Base-by-base conservation (phyloP, 2,329 filamentous ascomycete genomes). In the Amauroascus verrucosus region DNA sequence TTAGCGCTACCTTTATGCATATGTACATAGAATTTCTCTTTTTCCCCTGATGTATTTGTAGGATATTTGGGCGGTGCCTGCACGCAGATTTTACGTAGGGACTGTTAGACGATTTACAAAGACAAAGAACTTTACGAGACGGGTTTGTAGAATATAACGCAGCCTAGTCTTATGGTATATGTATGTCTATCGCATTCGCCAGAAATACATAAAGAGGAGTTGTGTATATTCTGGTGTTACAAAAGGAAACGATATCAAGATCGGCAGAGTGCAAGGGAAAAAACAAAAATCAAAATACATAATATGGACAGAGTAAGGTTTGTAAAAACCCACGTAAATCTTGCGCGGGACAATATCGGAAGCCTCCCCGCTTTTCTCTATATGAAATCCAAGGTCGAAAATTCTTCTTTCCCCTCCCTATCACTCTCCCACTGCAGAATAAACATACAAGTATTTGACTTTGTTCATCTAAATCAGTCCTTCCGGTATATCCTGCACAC, bases 371-470 rank as follows among this genome's bases (percentile, higher is more conserved):
- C 45, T 52, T 35, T 43, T 54, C 51, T 51, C 55, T 54, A 49
- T 52, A 50, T 48, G 58, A 57, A 59, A 59, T 56, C 16, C 43
- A 11, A 52, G 59, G 35, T 41, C 20, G 26, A 50, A 7, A 26
- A 18, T 22, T 43, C 30, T 51, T 35, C 30, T 35, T 37, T 37
- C 24, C 28, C 9, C 18, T 32, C 14, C 20, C 32, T 6, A 40
- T 40, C 47, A 3, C 18, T 44, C 16, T 43, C 24, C 13, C 13
- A 13, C 56, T 43, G 58, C 48, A 41, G 28, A 14, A 44, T 46
- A 35, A 48, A 43, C 41, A 54, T 57, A 47, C 32, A 40, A 20
- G 28, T 51, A 37, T 45, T 18, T 26, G 47, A 30, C 16, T 38
- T 26, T 8, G 9, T 37, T 32, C 54, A 49, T 48, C 26, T 18